Evolutionary conservation across 2,329 filamentous ascomycete genomes (phyloP), one percentile per base, ranked within the genome.

Genomic region (Phoma sp.): DNA sequence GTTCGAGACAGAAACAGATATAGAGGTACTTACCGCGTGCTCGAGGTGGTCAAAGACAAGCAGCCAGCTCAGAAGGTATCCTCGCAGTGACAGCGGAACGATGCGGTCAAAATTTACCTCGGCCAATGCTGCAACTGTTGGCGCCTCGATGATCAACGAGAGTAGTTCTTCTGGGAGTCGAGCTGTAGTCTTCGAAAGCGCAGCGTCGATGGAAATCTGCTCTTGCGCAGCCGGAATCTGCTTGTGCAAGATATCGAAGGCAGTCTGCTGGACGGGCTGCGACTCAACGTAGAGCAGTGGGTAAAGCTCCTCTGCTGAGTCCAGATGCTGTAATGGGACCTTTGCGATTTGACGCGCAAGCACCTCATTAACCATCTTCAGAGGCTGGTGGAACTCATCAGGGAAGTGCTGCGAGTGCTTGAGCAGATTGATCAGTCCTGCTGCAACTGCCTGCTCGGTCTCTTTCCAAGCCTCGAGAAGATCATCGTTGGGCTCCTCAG

Each of bases 61-160:
- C 59, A 91, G 85, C 95, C 95, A 99, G 10, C 91, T 90, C 23
- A 96, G 80, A 2, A 99, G 81, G 67, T 97, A 99, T 9, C 88
- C 86, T 46, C 92, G 86, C 40, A 96, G 80, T 0, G 84, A 70
- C 0, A 85, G 78, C 10, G 92, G 92, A 64, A 93, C 89, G 28
- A 71, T 78, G 14, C 84, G 80, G 5, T 87, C 82, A 18, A 92
- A 85, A 29, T 83, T 79, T 7, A 88, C 83, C 39, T 90, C 86
- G 0, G 83, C 80, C 38, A 92, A 84, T 11, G 81, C 80, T n/a
- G 89, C 84, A 2, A 90, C 79, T 0, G 87, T 87, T 0, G 93
- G 91, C 0, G 89, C 83, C 57, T 96, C 90, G 0, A 96, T 82
- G 12, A 98, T 81, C 1, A 98, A 81, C 0, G 92, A 96, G 0